Evolutionary conservation across 2,329 filamentous ascomycete genomes (phyloP), one percentile per base, ranked within the genome.

Genomic region (Alternaria angustiovoidea): DNA sequence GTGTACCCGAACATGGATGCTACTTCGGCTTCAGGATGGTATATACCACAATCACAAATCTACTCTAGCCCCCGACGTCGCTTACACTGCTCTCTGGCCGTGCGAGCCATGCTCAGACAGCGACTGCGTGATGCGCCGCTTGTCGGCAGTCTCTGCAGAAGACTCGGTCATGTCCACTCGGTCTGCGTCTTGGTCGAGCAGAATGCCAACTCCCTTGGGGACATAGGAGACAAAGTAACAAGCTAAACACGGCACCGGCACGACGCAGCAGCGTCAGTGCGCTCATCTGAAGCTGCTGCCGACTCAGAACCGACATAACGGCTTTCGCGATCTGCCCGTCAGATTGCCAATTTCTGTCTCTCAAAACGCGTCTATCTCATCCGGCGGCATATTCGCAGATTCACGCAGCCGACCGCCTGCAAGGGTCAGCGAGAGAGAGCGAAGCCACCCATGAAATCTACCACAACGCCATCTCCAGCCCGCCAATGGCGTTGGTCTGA

Each of bases 31-130:
- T 14, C 44, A 32, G 20, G 18, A 26, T 7, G 16, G 6, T n/a
- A 48, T 34, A 34, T 12, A 34, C 5, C 14, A 16, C 32, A 3
- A 14, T 14, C 12, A 5, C 32, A 8, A 30, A 34, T 16, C 32
- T 34, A 16, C 32, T 5, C 20, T 18, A 24, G 46, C 14, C 18
- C 30, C 34, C 18, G 18, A 14, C n/a, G 9, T 41, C 18, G 39
- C 18, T 36, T 48, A 18, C 30, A 48, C 46, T 48, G 46, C 30
- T 48, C 32, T 6, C 39, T 52, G 34, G 36, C 43, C 51, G 51
- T 59, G 56, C 56, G 36, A 54, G 49, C 24, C 22, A 16, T 52
- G 54, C 44, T 54, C 49, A 58, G 36, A 44, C 34, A n/a, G 18
- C 26, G 49, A 24, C 47, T 52, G 54, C 54, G 11, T 32, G 41